These are phyloP conservation scores for Cinnamomum chago DNA, from an alignment of 164 flowering plant species.

Conservation along the genomic window DNA sequence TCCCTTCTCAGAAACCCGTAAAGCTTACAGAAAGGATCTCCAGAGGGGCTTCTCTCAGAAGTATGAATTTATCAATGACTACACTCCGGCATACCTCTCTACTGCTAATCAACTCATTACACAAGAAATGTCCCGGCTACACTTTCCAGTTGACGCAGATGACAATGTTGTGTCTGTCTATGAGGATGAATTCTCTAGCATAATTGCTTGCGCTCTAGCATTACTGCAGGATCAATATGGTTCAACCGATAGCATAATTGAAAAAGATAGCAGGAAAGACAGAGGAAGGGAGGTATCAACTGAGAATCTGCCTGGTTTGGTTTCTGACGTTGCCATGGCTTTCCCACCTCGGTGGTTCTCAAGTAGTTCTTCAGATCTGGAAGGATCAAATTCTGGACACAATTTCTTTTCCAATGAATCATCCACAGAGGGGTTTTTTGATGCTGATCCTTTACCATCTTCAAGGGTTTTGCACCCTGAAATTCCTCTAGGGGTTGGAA, in stretches of 20 bases:
- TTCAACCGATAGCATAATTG: constrained; percentile 18
- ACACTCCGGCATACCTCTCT: constrained; percentile 33
- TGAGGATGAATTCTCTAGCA: constrained; percentile 82
- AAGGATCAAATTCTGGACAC: constrained; percentile 18
- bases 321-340: constrained; percentile 28
- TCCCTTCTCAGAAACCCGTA: constrained; percentile 53
- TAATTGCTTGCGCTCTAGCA: constrained; percentile 81
- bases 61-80: constrained; percentile 36
- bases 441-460: constrained; percentile 29
- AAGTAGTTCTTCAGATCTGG: constrained; percentile 47
- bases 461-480: constrained; percentile 37
- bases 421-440: constrained; percentile 43
- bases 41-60: constrained; percentile 40
- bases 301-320: constrained; percentile 28
- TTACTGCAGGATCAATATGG: constrained; percentile 35
- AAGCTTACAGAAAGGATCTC: constrained; percentile 46
- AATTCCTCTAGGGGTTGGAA: constrained; percentile 51
- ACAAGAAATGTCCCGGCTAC: constrained; percentile 62
- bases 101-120: constrained; percentile 34
- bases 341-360: constrained; percentile 34
- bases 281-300: constrained; percentile 12
- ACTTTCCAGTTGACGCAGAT: constrained; percentile 55
- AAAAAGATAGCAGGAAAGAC: constrained; percentile 27
- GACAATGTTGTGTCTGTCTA: constrained; percentile 56
- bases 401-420: constrained; percentile 32